phyloP scores from a whole-genome alignment of 2,329 filamentous ascomycete species.

The Penicillium verrucosum region DNA sequence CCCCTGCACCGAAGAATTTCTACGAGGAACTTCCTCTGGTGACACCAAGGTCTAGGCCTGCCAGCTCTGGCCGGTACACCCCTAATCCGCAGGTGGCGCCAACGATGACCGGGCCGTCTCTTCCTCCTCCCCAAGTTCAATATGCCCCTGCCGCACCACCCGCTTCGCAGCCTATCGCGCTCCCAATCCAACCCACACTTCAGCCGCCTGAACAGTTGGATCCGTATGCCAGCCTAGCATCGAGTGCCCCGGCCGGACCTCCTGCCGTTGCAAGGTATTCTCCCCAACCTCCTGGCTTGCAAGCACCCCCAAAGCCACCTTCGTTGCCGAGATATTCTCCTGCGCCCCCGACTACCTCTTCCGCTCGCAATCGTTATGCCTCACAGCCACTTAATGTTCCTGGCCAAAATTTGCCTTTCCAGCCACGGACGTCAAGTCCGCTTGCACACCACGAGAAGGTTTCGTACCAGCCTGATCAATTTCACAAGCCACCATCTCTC shows the following conservation, averaged over 20 bases:
- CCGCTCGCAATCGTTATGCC: constrained; percentile 38
- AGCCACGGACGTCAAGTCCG: constrained; percentile 63
- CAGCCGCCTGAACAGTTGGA: constrained; percentile 34
- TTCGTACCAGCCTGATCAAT: constrained; percentile 31
- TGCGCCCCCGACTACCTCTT: constrained; percentile 40
- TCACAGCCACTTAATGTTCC: constrained; percentile 36
- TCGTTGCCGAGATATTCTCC: constrained; percentile 44
- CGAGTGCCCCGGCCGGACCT: constrained; percentile 28
- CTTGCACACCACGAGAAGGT: constrained; percentile 52
- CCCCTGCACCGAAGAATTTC: constrained; percentile 52
- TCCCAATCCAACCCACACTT: constrained; percentile 23
- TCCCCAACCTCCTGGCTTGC: constrained; percentile 36
- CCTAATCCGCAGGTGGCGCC: constrained; percentile 32
- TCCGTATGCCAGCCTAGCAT: constrained; percentile 31
- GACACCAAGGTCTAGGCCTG: constrained; percentile 58
- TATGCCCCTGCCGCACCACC: constrained; percentile 20
- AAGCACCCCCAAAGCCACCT: constrained; percentile 35
- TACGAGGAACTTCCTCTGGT: constrained; percentile 72
- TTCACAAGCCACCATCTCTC: constrained; percentile 23
- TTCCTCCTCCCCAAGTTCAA: neutral
- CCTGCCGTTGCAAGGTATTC: constrained; percentile 41
- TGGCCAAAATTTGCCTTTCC: constrained; percentile 50
- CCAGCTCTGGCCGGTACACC: constrained; percentile 43
- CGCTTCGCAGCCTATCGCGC: constrained; percentile 17
- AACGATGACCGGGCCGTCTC: constrained; percentile 13